phyloP scores from a whole-genome alignment of 2,329 filamentous ascomycete species.

The Cryphonectria naterciae region DNA sequence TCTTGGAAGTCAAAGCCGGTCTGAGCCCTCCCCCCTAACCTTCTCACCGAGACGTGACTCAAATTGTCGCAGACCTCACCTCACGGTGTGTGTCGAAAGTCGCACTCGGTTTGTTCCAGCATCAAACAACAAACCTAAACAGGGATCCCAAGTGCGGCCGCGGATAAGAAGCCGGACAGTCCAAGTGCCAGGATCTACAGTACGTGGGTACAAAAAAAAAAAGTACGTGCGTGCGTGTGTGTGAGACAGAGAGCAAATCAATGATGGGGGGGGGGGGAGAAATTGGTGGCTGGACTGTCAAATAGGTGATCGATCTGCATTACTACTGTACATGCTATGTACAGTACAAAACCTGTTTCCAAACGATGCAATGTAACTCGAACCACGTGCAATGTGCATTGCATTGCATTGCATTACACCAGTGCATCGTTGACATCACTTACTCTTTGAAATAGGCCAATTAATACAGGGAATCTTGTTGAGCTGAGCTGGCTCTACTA shows the following conservation, averaged over 20 bases:
- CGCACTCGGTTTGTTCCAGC: constrained; percentile 14
- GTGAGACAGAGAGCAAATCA: not conserved
- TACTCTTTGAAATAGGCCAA: not conserved
- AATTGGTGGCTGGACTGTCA: constrained; percentile 16
- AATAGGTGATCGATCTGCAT: constrained; percentile 11
- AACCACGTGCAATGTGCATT: constrained; percentile 24
- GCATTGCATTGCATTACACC: constrained; percentile 10
- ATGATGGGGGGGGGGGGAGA: too few relatives aligned
- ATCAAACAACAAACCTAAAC: not conserved
- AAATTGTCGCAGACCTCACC: constrained; percentile 8
- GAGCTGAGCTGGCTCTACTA: constrained; percentile 1
- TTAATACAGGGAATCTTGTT: not conserved
- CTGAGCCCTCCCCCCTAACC: not conserved
- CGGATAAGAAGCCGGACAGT: constrained; percentile 25
- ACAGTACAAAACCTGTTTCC: constrained; percentile 12
- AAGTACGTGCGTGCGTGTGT: not conserved
- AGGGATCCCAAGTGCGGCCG: constrained; percentile 16
- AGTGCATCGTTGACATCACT: not conserved
- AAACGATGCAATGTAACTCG: constrained; percentile 25
- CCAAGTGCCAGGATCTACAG: constrained; percentile 17
- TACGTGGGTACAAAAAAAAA: not conserved
- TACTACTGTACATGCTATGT: not conserved
- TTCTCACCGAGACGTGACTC: constrained; percentile 6
- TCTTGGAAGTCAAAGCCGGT: constrained; percentile 3
- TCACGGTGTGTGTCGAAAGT: constrained; percentile 2